Evolutionary conservation across 305 asterid genomes (phyloP).

Genomic region (Petunia hybrid): DNA sequence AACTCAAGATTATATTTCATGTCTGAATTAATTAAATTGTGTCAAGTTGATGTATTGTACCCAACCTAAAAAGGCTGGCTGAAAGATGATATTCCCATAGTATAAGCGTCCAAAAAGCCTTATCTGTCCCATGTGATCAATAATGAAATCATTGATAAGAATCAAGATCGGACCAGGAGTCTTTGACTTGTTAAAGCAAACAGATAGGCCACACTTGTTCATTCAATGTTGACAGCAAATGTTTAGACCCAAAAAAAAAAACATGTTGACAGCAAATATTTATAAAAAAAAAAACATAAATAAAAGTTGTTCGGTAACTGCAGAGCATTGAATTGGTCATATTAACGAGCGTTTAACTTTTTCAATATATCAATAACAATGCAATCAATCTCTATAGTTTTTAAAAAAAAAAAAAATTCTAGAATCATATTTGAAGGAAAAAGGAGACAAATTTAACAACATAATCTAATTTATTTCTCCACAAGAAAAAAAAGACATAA

Average conservation of each 20-base stretch:
- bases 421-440: neutral
- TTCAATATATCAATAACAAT: too few relatives aligned
- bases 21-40: too few relatives aligned
- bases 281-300: neutral
- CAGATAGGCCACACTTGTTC: neutral
- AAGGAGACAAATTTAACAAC: neutral
- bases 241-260: neutral
- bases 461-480: conserved; percentile 1
- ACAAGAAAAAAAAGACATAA: neutral
- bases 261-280: neutral
- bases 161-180: neutral
- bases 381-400: too few relatives aligned
- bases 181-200: neutral
- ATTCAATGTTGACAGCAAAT: conserved; percentile 5
- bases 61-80: too few relatives aligned
- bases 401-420: conserved; percentile 6
- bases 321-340: conserved; percentile 6
- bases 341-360: neutral
- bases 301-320: neutral
- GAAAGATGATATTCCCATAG: too few relatives aligned
- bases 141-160: neutral
- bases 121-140: neutral
- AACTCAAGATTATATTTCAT: too few relatives aligned
- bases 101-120: neutral
- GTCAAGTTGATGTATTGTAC: too few relatives aligned